These are phyloP conservation scores for Podaxis sp. DNA, from an alignment of 768 basidiomycete genomes.

Conservation along the genomic window DNA sequence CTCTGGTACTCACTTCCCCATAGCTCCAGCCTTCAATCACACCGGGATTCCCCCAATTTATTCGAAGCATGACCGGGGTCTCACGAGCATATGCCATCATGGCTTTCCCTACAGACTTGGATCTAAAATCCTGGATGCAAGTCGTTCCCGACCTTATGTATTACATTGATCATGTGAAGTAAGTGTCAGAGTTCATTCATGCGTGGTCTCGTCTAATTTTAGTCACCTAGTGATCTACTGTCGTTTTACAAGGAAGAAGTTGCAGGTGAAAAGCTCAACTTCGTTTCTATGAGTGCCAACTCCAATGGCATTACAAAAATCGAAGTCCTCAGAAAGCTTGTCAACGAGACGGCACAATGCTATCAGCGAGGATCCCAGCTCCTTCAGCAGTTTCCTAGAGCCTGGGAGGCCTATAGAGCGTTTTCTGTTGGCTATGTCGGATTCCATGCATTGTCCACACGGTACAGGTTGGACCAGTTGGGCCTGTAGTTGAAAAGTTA, in stretches of 20 bases:
- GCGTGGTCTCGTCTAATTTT: neutral
- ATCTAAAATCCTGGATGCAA: neutral
- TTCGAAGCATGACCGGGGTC: neutral
- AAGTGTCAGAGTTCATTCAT: neutral
- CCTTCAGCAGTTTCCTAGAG: neutral
- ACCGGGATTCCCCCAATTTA: neutral
- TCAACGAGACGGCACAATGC: neutral
- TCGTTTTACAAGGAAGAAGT: slow-evolving; percentile 38
- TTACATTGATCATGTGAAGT: slow-evolving; percentile 4
- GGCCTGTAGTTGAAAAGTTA: neutral
- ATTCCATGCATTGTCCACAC: neutral
- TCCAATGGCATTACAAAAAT: neutral
- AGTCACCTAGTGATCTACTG: slow-evolving; percentile 26
- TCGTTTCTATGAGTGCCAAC: neutral
- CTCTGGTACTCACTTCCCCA: neutral
- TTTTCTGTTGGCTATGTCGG: neutral
- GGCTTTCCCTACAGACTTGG: neutral
- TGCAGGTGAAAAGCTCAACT: slow-evolving; percentile 4
- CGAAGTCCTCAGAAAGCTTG: neutral
- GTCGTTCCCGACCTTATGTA: slow-evolving; percentile 1
- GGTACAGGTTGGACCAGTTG: neutral
- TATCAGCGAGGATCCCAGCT: neutral
- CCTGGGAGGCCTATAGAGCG: neutral
- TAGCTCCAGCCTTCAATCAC: neutral
- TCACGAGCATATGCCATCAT: neutral